A percentile compares a stretch with the other conserved stretches of the same genome.
Evolutionary conservation across 805 yeast genomes (phyloP).

Genomic region (Candida insectorum): DNA sequence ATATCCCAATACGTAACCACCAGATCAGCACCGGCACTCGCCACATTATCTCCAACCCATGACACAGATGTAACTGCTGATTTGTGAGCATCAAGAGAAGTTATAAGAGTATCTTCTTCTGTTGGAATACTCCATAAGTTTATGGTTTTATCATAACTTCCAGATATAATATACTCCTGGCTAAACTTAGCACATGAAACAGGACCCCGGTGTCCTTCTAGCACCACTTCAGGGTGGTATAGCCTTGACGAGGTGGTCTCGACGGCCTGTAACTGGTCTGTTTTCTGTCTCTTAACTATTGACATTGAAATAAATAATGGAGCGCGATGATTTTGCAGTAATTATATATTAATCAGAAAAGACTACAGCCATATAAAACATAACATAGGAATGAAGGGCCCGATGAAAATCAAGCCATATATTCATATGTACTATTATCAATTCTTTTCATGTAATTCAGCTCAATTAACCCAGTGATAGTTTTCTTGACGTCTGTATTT

Average conservation of each 20-base stretch:
- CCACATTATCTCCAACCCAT: conserved; percentile 50
- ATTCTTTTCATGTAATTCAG: conserved; percentile 80
- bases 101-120: conserved; percentile 35
- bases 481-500: conserved; percentile 80
- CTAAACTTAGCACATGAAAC: conserved; percentile 53
- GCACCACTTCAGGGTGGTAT: conserved; percentile 27
- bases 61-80: conserved; percentile 59
- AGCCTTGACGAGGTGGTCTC: no score
- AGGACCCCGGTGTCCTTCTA: conserved; percentile 48
- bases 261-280: no score
- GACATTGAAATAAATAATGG: no score
- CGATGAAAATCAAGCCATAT: conserved; percentile 73
- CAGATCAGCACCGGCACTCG: conserved; percentile 58
- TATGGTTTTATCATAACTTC: conserved; percentile 56
- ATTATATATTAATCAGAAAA: no score
- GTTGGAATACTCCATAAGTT: conserved; percentile 44
- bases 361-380: no score
- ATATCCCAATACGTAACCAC: conserved; percentile 64
- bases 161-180: conserved; percentile 50
- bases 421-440: conserved; percentile 72
- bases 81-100: conserved; percentile 53
- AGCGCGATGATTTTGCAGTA: no score
- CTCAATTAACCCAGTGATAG: conserved; percentile 81
- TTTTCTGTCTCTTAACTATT: no score
- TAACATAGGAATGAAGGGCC: no score